These are phyloP conservation scores for Cymodocea nodosa DNA, from an alignment of 116 monocot species.

Conservation along the genomic window DNA sequence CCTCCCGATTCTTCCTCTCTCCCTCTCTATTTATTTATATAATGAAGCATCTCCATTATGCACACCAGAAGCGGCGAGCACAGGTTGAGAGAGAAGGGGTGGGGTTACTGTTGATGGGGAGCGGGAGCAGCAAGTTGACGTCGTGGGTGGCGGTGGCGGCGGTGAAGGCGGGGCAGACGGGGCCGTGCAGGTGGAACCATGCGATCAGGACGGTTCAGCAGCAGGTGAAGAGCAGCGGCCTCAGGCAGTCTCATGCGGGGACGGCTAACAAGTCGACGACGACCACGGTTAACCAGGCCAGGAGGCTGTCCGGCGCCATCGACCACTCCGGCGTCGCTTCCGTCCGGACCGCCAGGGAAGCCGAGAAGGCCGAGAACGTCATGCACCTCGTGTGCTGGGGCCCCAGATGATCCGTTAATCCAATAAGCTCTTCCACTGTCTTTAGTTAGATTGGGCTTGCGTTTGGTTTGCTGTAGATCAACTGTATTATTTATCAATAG, in stretches of 20 bases:
- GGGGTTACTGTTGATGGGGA: neutral
- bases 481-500: too few species aligned
- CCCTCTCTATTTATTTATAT: too few species aligned
- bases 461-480: too few species aligned
- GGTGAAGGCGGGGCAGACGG: constrained; percentile 42
- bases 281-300: neutral
- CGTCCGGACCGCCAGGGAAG: constrained; percentile 1
- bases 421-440: too few species aligned
- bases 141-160: constrained; percentile 35
- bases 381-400: constrained; percentile 31
- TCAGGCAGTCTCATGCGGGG: neutral
- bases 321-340: neutral
- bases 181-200: constrained; percentile 62
- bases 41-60: too few species aligned
- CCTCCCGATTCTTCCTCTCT: neutral
- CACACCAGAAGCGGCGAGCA: too few species aligned
- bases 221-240: constrained; percentile 18
- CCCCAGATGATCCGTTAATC: constrained; percentile 11
- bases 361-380: constrained; percentile 24
- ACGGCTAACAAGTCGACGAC: neutral
- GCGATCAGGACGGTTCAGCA: constrained; percentile 28
- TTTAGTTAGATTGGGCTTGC: too few species aligned
- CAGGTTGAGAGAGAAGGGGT: neutral
- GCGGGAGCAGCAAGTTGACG: neutral
- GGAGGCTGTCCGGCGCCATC: neutral